A percentile compares a stretch with the other conserved stretches of the same genome.
phyloP scores from a whole-genome alignment of 371 early-diverging fungal species.

The Funneliformis caledonium region DNA sequence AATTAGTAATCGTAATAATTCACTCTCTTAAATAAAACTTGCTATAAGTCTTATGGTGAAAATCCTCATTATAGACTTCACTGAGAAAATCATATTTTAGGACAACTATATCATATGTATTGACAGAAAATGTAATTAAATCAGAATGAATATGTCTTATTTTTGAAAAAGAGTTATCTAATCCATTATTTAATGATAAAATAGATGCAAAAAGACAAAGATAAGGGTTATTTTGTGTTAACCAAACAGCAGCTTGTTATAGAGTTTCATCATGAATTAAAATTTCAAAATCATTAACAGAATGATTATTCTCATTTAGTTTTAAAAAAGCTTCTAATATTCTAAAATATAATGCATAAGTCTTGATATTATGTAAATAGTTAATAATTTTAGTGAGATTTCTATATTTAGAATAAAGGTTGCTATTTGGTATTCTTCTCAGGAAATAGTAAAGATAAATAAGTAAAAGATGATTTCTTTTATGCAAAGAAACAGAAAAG shows the following conservation, averaged over 20 bases:
- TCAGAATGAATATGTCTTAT: too few species aligned
- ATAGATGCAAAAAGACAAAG: too few species aligned
- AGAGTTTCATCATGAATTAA: not conserved
- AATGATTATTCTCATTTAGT: not conserved
- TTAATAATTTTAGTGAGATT: not conserved
- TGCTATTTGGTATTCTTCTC: not conserved
- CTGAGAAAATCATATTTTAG: too few species aligned
- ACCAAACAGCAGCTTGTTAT: not conserved
- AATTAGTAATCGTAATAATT: too few species aligned
- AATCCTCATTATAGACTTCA: too few species aligned
- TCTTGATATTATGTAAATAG: not conserved
- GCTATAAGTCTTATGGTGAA: too few species aligned
- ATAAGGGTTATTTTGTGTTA: not conserved
- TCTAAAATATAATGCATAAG: not conserved
- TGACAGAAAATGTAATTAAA: too few species aligned
- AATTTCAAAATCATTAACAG: not conserved
- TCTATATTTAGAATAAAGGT: not conserved
- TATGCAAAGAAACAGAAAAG: not conserved
- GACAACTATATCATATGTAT: too few species aligned
- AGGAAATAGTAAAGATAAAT: not conserved
- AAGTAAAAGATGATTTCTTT: not conserved
- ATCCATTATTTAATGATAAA: too few species aligned
- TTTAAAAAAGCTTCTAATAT: constrained; percentile 1
- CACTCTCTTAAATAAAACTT: too few species aligned
- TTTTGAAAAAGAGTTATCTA: too few species aligned